These are phyloP conservation scores for Acacia acuminata DNA, from an alignment of 306 rosid genomes.

Conservation along the genomic window DNA sequence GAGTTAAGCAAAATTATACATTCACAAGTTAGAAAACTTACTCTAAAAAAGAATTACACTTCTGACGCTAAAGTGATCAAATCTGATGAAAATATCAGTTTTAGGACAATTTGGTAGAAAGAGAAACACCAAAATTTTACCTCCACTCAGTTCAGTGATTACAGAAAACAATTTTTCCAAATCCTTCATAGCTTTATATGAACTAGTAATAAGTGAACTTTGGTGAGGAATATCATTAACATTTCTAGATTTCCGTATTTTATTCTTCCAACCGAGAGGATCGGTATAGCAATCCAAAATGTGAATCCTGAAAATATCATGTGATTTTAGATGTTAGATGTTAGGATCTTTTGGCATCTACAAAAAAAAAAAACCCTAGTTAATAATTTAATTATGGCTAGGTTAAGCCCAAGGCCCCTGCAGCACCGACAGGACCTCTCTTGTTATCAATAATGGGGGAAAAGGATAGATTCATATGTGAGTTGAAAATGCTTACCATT, in stretches of 20 bases:
- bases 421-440: neutral
- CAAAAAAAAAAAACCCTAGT: no score
- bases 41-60: neutral
- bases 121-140: conserved; percentile 38
- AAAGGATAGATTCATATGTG: neutral
- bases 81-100: neutral
- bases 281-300: conserved; percentile 94
- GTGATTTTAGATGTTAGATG: neutral
- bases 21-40: conserved; percentile 18
- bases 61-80: neutral
- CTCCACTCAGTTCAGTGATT: conserved; percentile 67
- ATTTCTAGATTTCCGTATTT: conserved; percentile 42
- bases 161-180: conserved; percentile 51
- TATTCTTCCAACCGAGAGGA: conserved; percentile 95
- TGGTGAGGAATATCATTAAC: conserved; percentile 33
- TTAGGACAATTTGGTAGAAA: neutral
- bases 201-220: conserved; percentile 38
- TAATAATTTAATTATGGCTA: no score
- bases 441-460: neutral
- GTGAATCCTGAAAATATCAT: conserved; percentile 63
- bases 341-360: no score
- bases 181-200: conserved; percentile 67
- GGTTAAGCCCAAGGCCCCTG: no score
- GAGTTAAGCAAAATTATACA: conserved; percentile 13
- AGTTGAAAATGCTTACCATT: conserved; percentile 46